Base-by-base conservation (phyloP, 192 early-diverging fungal species). In the Spizellomyces sp. region DNA sequence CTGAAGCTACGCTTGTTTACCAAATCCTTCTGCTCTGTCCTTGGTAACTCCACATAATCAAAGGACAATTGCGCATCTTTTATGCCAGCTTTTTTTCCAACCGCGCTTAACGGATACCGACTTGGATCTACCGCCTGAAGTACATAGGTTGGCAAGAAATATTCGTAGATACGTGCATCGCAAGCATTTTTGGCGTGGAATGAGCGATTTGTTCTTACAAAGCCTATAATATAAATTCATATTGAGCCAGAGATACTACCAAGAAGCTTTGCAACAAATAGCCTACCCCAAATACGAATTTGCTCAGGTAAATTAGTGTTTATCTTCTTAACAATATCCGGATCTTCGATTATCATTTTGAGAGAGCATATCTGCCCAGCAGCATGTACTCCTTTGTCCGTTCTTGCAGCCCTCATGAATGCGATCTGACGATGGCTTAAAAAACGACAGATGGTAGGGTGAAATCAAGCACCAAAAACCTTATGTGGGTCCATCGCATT, bases 371-470 rank as follows among this genome's bases (percentile, higher is more conserved):
- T 91, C 62, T 99, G 96, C 10, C 96, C 96, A 44, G 93, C 93
- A 19, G 98, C 96, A 75, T 98, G 96, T 5, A 99, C 98, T 41
- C 98, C 98, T 78, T 98, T 98, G 74, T 99, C 98, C 1, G 98
- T 99, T 44, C 98, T 86, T 9, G 98, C 98, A 8, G 94, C 90
- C 64, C 98, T 83, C 84, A 89, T 89, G 69, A 98, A 89, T 59
- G 89, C 80, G 63, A 95, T 86, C 91, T 93, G 70, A 36, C 27
- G 27, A 36, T 3, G 27, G 27, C 27, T 36, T 36, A 12, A 54
- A 4, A 19, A 54, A 54, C 12, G 50, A 12, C 50, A 0, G 50
- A 54, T 19, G 17, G 50, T 54, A n/a, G 12, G 17, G 50, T 54
- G 50, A 54, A n/a, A 19, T n/a, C 50, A 54, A 54, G 50, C 50